These are phyloP conservation scores for Strobilomyces dryophilus DNA, from an alignment of 768 basidiomycete genomes.

Conservation along the genomic window DNA sequence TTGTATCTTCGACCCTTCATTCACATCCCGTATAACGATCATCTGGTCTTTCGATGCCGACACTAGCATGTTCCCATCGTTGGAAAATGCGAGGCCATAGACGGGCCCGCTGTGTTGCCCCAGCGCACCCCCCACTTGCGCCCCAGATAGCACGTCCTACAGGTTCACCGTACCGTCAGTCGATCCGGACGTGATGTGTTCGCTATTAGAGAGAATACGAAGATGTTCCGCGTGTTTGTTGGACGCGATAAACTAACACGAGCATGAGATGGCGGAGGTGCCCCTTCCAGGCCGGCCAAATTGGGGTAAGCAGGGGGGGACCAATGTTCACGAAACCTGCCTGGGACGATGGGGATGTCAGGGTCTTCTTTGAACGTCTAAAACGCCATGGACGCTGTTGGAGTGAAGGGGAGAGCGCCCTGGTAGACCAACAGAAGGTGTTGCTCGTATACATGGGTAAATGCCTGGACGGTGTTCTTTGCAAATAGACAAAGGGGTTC, in stretches of 20 bases:
- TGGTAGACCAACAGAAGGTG: conserved; percentile 32
- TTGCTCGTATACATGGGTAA: conserved; percentile 28
- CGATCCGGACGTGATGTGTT: conserved; percentile 23
- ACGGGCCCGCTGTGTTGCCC: conserved; percentile 18
- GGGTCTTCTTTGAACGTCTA: conserved; percentile 25
- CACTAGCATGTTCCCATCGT: conserved; percentile 21
- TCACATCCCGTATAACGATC: conserved; percentile 25
- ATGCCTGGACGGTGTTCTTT: conserved; percentile 30
- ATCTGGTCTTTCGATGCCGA: conserved; percentile 25
- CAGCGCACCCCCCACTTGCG: conserved; percentile 14
- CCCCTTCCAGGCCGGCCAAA: conserved; percentile 16
- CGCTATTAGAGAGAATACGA: conserved; percentile 27
- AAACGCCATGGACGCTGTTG: conserved; percentile 23
- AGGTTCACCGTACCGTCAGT: conserved; percentile 18
- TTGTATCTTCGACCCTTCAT: conserved; percentile 11
- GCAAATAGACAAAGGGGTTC: conserved; percentile 16
- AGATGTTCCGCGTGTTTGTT: conserved; percentile 16
- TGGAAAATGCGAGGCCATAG: conserved; percentile 29
- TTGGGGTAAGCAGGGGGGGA: conserved; percentile 30
- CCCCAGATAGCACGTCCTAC: conserved; percentile 26
- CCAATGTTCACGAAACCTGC: conserved; percentile 30
- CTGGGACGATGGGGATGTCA: conserved; percentile 19
- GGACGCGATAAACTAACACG: conserved; percentile 27
- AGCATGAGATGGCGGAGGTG: conserved; percentile 21
- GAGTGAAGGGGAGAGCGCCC: conserved; percentile 30